Conservation (phyloP, 306 rosid genomes). For the Coriaria nepalensis region DNA sequence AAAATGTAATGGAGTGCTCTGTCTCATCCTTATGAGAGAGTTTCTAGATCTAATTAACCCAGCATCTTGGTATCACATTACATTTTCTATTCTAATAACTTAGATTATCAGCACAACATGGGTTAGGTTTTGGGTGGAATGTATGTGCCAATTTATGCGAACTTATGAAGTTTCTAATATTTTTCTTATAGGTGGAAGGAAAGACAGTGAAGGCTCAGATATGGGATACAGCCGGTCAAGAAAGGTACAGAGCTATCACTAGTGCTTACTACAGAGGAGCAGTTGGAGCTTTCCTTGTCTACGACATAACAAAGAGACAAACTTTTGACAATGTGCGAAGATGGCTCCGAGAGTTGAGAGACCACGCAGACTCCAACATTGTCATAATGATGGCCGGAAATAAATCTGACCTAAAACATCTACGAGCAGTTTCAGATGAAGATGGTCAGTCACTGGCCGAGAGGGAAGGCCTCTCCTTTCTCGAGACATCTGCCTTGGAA, state of each 20-base stretch:
- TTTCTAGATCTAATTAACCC: no score
- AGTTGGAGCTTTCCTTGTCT: conserved; percentile 58
- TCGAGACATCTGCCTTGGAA: conserved; percentile 57
- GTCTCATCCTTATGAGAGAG: no score
- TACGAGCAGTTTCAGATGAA: conserved; percentile 41
- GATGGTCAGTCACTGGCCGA: conserved; percentile 51
- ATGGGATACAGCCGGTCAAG: conserved; percentile 20
- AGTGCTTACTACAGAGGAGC: conserved; percentile 66
- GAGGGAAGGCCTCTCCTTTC: conserved; percentile 57
- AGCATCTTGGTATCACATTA: no score
- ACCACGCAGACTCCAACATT: conserved; percentile 57
- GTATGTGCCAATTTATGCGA: no score
- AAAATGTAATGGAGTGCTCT: no score
- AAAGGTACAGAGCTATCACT: conserved; percentile 56
- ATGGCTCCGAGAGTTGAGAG: conserved; percentile 62
- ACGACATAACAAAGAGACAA: conserved; percentile 57
- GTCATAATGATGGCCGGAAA: conserved; percentile 65
- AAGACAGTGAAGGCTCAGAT: conserved; percentile 53
- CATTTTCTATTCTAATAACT: no score
- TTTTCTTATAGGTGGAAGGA: conserved; percentile 34
- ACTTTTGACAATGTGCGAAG: conserved; percentile 53
- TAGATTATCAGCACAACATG: no score
- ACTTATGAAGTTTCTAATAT: no score
- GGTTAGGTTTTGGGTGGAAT: no score
- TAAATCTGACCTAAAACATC: conserved; percentile 49